These are phyloP conservation scores for Cryptococcus sp. DNA, from an alignment of 1,284 basidiomycete species.

Conservation along the genomic window DNA sequence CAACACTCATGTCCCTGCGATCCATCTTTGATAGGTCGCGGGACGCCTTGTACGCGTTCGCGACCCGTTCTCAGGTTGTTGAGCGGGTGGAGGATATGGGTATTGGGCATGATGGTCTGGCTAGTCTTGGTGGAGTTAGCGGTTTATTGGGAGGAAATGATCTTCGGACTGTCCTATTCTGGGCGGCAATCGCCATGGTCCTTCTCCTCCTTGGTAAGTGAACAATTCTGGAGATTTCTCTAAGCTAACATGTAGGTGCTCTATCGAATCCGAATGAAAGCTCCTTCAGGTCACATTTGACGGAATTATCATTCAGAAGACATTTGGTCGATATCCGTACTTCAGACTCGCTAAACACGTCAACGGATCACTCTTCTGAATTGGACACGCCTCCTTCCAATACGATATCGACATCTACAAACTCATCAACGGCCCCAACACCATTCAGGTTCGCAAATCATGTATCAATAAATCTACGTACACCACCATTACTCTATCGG, in stretches of 20 bases:
- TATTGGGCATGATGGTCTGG: constrained; percentile 1
- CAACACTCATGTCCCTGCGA: constrained; percentile 15
- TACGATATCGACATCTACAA: constrained; percentile 38
- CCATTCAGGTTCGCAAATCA: constrained; percentile 84
- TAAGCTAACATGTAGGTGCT: constrained; percentile 63
- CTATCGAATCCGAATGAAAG: constrained; percentile 88
- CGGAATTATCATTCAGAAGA: constrained; percentile 89
- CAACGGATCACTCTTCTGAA: not conserved
- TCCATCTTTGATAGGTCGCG: constrained; percentile 14
- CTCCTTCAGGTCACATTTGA: constrained; percentile 88
- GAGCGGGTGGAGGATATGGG: constrained; percentile 2
- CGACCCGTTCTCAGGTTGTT: constrained; percentile 2
- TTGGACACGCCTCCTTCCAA: constrained; percentile 33
- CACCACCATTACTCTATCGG: constrained; percentile 59
- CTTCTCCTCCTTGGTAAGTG: constrained; percentile 34
- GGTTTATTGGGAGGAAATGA: constrained; percentile 14
- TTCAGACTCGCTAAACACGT: constrained; percentile 43
- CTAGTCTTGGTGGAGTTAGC: constrained; percentile 5
- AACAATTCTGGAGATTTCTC: not conserved
- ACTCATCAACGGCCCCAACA: constrained; percentile 17
- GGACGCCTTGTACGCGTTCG: constrained; percentile 10
- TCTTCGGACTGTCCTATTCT: constrained; percentile 31
- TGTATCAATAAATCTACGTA: constrained; percentile 84
- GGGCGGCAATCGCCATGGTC: constrained; percentile 28
- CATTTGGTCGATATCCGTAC: constrained; percentile 79